These are phyloP conservation scores for Thelephora ganbajun DNA, from an alignment of 768 basidiomycete species.

Conservation along the genomic window DNA sequence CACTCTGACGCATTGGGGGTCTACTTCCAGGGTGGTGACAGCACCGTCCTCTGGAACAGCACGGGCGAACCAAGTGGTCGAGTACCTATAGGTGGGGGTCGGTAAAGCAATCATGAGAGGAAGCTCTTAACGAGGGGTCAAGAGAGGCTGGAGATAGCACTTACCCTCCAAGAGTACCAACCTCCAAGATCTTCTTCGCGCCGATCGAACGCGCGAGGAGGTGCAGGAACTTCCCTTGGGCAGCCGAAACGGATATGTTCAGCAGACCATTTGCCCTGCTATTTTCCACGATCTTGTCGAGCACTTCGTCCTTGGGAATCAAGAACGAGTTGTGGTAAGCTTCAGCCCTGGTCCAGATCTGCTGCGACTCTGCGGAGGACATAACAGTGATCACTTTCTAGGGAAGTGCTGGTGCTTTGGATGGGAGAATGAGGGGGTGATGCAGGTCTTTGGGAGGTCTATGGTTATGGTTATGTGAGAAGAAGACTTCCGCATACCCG, in stretches of 20 bases:
- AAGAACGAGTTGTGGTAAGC: slow-evolving; percentile 44
- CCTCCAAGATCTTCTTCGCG: slow-evolving; percentile 46
- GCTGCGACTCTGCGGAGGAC: slow-evolving; percentile 6
- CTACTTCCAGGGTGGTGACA: slow-evolving; percentile 31
- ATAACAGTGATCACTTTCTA: too few species aligned
- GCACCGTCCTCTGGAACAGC: slow-evolving; percentile 35
- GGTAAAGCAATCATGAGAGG: neutral
- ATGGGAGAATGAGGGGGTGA: too few species aligned
- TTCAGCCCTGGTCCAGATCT: slow-evolving; percentile 39
- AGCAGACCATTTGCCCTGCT: slow-evolving; percentile 31
- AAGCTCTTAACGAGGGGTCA: neutral
- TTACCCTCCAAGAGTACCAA: slow-evolving; percentile 57
- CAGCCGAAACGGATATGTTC: slow-evolving; percentile 34
- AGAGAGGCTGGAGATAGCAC: slow-evolving; percentile 1
- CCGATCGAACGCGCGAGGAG: slow-evolving; percentile 35
- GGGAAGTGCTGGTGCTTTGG: too few species aligned
- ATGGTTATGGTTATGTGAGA: too few species aligned
- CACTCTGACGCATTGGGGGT: slow-evolving; percentile 32
- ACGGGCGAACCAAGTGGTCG: slow-evolving; percentile 20
- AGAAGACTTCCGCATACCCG: too few species aligned
- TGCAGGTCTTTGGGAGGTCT: too few species aligned
- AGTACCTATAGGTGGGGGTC: slow-evolving; percentile 13
- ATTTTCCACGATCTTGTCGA: slow-evolving; percentile 28
- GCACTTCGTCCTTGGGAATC: slow-evolving; percentile 25
- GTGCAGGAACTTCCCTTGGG: slow-evolving; percentile 45